Evolutionary conservation across 768 basidiomycete genomes (phyloP).

Genomic region (Hysterangium stoloniferum): DNA sequence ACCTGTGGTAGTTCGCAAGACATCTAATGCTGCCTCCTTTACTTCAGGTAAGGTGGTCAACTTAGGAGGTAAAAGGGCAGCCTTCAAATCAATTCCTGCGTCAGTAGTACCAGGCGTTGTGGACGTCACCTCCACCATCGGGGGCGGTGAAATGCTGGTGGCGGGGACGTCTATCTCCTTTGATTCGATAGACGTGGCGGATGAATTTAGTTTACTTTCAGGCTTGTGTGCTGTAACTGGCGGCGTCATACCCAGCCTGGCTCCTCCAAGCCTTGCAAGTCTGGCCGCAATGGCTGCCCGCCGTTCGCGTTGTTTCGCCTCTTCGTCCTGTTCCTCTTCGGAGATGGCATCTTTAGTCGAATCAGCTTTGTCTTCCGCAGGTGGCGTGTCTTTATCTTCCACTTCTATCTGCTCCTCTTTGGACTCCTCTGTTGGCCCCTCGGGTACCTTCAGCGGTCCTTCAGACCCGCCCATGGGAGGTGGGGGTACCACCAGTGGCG

Average conservation of each 20-base stretch:
- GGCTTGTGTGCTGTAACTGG: slow-evolving; percentile 61
- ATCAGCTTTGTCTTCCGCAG: slow-evolving; percentile 22
- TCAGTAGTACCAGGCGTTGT: neutral
- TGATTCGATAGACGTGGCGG: neutral
- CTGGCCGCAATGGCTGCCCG: slow-evolving; percentile 85
- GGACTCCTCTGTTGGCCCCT: slow-evolving; percentile 3
- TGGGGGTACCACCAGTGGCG: slow-evolving; percentile 46
- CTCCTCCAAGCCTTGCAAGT: slow-evolving; percentile 89
- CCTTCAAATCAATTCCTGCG: neutral
- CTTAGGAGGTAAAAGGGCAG: neutral
- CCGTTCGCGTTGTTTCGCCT: slow-evolving; percentile 58
- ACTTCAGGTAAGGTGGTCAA: neutral
- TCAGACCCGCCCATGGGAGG: slow-evolving; percentile 19
- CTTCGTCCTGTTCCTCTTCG: slow-evolving; percentile 13
- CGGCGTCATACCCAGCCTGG: slow-evolving; percentile 68
- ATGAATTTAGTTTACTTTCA: no score
- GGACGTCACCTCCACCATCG: no score
- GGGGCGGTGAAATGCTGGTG: neutral
- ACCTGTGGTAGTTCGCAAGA: neutral
- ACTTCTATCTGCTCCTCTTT: slow-evolving; percentile 13
- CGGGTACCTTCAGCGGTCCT: neutral
- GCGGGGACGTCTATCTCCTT: no score
- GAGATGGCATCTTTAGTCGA: slow-evolving; percentile 9
- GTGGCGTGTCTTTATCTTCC: slow-evolving; percentile 32
- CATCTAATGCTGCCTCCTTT: slow-evolving; percentile 1